Percentiles rank a stretch among this genome's conserved stretches.
phyloP scores from a whole-genome alignment of 1,284 basidiomycete genomes.

The Cryptococcus sp. region DNA sequence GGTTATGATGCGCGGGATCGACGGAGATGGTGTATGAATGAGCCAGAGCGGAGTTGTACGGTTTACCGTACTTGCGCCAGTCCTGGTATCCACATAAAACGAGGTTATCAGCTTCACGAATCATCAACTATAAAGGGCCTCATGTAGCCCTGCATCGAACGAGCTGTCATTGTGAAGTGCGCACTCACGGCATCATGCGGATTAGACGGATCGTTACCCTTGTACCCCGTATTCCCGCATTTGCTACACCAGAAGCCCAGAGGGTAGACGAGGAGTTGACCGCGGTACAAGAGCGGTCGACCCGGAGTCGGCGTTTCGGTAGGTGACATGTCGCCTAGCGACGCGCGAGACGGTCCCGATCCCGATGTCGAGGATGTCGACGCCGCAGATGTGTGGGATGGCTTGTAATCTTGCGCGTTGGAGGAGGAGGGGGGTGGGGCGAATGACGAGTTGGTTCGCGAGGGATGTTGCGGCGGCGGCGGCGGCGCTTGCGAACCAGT shows the following conservation, averaged over 20 bases:
- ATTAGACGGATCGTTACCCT: conserved; percentile 44
- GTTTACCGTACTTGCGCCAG: conserved; percentile 52
- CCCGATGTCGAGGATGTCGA: not conserved
- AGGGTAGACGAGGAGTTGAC: conserved; percentile 50
- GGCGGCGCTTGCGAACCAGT: conserved; percentile 2
- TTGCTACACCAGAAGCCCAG: conserved; percentile 43
- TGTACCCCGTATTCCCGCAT: conserved; percentile 53
- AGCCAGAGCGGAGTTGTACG: conserved; percentile 45
- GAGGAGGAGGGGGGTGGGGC: conserved; percentile 2
- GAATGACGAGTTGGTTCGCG: not conserved
- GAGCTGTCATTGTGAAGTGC: not conserved
- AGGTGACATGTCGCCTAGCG: conserved; percentile 29
- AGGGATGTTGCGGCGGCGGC: conserved; percentile 25
- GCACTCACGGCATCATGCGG: conserved; percentile 41
- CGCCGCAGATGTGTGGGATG: not conserved
- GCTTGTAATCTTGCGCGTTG: conserved; percentile 5
- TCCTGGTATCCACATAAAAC: conserved; percentile 28
- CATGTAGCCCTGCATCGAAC: not conserved
- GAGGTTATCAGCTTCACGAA: not conserved
- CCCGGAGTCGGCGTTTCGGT: conserved; percentile 48
- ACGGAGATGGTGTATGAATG: conserved; percentile 37
- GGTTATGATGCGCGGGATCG: conserved; percentile 26
- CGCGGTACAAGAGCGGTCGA: conserved; percentile 42
- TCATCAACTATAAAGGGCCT: not conserved
- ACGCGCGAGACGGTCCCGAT: conserved; percentile 10